These are phyloP conservation scores for Diplosphaera chodatii DNA, from an alignment of 139 green algal species.

Conservation along the genomic window DNA sequence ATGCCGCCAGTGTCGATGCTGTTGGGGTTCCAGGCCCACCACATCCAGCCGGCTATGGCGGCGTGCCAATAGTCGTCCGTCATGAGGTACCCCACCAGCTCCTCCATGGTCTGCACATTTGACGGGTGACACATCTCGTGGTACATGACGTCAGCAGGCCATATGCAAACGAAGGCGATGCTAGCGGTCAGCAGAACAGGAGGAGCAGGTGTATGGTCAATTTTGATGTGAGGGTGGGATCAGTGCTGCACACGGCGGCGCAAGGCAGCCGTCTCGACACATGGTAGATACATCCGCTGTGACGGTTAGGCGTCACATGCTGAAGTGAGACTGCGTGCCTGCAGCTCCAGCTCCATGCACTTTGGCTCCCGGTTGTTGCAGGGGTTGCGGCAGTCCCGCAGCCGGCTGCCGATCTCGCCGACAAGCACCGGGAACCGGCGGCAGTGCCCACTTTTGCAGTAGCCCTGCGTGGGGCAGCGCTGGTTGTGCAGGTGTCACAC, in stretches of 20 bases:
- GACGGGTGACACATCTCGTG: too few species aligned
- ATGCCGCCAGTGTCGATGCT: slow-evolving; percentile 38
- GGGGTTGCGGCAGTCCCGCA: slow-evolving; percentile 4
- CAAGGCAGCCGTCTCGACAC: too few species aligned
- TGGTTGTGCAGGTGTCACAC: too few species aligned
- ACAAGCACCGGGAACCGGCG: slow-evolving; percentile 30
- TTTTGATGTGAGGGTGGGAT: too few species aligned
- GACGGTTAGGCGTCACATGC: too few species aligned
- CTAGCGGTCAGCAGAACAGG: too few species aligned
- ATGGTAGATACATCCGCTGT: too few species aligned
- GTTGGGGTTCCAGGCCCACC: slow-evolving; percentile 46
- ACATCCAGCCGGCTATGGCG: slow-evolving; percentile 1
- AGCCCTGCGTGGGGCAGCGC: not conserved
- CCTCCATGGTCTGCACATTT: not conserved
- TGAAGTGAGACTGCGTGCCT: too few species aligned
- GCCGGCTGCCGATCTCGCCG: slow-evolving; percentile 32
- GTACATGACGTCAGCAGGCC: too few species aligned
- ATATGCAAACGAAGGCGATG: too few species aligned
- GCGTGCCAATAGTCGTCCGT: not conserved
- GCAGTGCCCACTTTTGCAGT: slow-evolving; percentile 9
- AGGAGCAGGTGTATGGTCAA: too few species aligned
- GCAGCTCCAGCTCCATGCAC: not conserved
- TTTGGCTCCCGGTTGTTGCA: not conserved
- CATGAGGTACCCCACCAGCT: not conserved
- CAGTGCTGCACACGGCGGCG: too few species aligned